These are phyloP conservation scores for Yarrowia hollandica DNA, from an alignment of 805 yeast genomes.

Conservation along the genomic window DNA sequence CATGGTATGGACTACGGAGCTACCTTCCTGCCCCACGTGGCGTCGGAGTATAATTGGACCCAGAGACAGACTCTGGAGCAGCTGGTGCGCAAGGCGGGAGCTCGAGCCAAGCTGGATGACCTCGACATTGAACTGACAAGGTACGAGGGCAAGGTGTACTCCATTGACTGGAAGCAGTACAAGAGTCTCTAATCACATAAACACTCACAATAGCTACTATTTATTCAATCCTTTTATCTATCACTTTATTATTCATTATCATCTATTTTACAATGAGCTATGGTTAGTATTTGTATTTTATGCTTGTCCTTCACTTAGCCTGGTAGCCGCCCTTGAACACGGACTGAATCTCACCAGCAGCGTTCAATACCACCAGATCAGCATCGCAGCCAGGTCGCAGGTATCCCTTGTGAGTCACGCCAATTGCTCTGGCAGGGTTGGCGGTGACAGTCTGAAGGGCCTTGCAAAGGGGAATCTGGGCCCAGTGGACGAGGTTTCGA, in stretches of 20 bases:
- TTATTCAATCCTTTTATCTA: not conserved
- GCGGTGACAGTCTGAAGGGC: constrained; percentile 60
- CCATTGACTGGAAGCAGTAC: constrained; percentile 24
- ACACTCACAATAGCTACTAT: not conserved
- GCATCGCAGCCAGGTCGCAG: constrained; percentile 57
- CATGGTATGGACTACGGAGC: constrained; percentile 54
- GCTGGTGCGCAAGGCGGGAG: constrained; percentile 67
- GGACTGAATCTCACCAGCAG: constrained; percentile 47
- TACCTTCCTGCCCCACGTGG: constrained; percentile 89
- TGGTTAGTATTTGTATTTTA: constrained; percentile 1
- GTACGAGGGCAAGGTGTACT: constrained; percentile 20
- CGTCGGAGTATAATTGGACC: constrained; percentile 82
- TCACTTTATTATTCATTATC: not conserved
- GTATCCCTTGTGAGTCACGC: constrained; percentile 51
- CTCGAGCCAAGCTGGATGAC: not conserved
- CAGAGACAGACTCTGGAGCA: constrained; percentile 67
- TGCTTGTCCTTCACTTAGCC: constrained; percentile 32
- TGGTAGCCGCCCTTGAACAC: constrained; percentile 54
- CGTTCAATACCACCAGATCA: constrained; percentile 52
- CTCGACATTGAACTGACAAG: constrained; percentile 20
- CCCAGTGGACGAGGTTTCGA: constrained; percentile 54
- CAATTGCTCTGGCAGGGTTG: constrained; percentile 53
- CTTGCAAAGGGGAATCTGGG: constrained; percentile 49
- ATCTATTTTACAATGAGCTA: constrained; percentile 17
- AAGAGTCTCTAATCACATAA: not conserved